phyloP scores from a whole-genome alignment of 805 yeast species.

The Zygosaccharomyces bailii region DNA sequence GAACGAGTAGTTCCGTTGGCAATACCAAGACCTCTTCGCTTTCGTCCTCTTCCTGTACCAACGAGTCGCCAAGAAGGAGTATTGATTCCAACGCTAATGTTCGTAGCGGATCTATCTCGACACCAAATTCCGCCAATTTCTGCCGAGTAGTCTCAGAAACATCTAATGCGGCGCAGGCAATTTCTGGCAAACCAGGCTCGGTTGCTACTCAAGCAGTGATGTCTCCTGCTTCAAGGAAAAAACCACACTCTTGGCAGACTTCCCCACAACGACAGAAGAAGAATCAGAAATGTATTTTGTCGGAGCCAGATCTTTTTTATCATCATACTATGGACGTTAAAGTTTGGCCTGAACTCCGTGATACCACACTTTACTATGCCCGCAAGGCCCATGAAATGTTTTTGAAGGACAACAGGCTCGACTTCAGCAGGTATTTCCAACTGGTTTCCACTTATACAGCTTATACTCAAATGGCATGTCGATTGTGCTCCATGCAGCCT shows the following conservation, averaged over 20 bases:
- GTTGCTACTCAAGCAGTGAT: background rate
- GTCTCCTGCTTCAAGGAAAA: background rate
- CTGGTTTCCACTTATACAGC: slow-evolving; percentile 51
- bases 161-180: slow-evolving; percentile 2
- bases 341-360: slow-evolving; percentile 56
- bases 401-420: slow-evolving; percentile 45
- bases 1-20: slow-evolving; percentile 6
- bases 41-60: slow-evolving; percentile 13
- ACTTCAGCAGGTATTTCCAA: slow-evolving; percentile 53
- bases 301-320: slow-evolving; percentile 48
- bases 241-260: background rate
- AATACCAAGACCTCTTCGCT: slow-evolving; percentile 13
- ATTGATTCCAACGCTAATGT: slow-evolving; percentile 3
- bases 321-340: slow-evolving; percentile 56
- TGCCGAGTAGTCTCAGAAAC: slow-evolving; percentile 12
- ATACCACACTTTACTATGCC: slow-evolving; percentile 46
- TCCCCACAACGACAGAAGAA: slow-evolving; percentile 9
- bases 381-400: slow-evolving; percentile 51
- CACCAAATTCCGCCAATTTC: slow-evolving; percentile 9
- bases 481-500: slow-evolving; percentile 53
- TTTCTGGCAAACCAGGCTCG: background rate
- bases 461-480: slow-evolving; percentile 50
- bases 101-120: slow-evolving; percentile 13
- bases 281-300: slow-evolving; percentile 23
- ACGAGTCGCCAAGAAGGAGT: slow-evolving; percentile 9